Conservation (phyloP, 352 stramenopile genomes). For the Phytophthora cryptogea region DNA sequence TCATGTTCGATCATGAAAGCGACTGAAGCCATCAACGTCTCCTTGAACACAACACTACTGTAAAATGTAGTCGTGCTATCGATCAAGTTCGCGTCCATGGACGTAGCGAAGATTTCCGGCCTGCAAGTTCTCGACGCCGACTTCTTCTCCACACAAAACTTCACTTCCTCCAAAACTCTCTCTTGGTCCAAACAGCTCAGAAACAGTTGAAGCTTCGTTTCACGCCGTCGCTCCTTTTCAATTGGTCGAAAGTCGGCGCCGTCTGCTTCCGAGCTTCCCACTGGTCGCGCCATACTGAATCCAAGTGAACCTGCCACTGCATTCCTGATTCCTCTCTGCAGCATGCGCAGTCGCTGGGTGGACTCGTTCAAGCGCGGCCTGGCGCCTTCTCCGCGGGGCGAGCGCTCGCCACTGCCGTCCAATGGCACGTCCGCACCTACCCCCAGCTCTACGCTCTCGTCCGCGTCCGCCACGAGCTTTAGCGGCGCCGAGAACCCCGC, state of each 20-base stretch:
- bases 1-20: too few species aligned
- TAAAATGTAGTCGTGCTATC: too few species aligned
- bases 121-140: too few species aligned
- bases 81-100: too few species aligned
- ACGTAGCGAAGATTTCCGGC: too few species aligned
- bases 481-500: conserved; percentile 43
- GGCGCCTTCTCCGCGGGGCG: conserved; percentile 40
- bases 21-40: too few species aligned
- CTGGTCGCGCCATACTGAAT: conserved; percentile 14
- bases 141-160: too few species aligned
- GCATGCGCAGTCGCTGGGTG: conserved; percentile 76
- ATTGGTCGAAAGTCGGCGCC: conserved; percentile 15
- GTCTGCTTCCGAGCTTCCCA: conserved; percentile 15
- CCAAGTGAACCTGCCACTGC: conserved; percentile 5
- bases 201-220: conserved; percentile 10
- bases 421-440: conserved; percentile 17
- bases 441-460: conserved; percentile 32
- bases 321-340: conserved; percentile 11
- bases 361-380: conserved; percentile 71
- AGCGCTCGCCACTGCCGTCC: conserved; percentile 22
- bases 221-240: neutral
- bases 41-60: too few species aligned
- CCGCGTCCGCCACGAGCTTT: conserved; percentile 20
- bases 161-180: too few species aligned
- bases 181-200: neutral